Percentiles rank a stretch among this genome's conserved stretches.
Evolutionary conservation across 495 filamentous ascomycete genomes (phyloP).

Genomic region (Talaromyces wortmannii): DNA sequence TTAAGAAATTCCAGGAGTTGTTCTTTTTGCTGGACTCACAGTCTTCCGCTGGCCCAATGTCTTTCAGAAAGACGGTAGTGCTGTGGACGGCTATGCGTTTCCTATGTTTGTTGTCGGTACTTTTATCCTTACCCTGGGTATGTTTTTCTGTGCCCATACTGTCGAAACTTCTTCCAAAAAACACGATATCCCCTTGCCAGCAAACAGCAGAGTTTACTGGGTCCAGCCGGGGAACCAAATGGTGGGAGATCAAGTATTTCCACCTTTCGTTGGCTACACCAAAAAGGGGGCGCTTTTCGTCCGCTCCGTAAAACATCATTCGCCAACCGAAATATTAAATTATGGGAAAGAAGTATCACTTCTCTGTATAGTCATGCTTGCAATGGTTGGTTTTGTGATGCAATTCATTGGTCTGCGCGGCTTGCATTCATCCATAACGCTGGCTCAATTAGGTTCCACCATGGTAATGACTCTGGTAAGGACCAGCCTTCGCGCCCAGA

Average conservation of each 20-base stretch:
- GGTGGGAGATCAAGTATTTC: conserved; percentile 34
- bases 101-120: conserved; percentile 31
- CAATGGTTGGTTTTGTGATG: conserved; percentile 38
- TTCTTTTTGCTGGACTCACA: conserved; percentile 25
- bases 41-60: conserved; percentile 19
- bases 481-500: conserved; percentile 36
- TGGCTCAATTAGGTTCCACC: conserved; percentile 38
- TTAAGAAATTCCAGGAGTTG: conserved; percentile 13
- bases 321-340: neutral
- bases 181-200: conserved; percentile 16
- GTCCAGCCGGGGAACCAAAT: conserved; percentile 33
- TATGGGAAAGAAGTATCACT: conserved; percentile 7
- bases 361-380: conserved; percentile 14
- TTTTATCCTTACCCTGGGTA: conserved; percentile 25
- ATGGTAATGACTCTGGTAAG: conserved; percentile 40
- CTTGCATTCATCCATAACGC: conserved; percentile 39
- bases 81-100: conserved; percentile 28
- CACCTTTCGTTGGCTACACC: conserved; percentile 22
- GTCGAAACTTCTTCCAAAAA: conserved; percentile 29
- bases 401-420: conserved; percentile 46
- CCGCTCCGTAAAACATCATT: conserved; percentile 21
- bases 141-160: conserved; percentile 34
- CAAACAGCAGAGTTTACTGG: conserved; percentile 33
- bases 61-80: conserved; percentile 23
- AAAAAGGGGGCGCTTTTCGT: conserved; percentile 19